phyloP scores from a whole-genome alignment of 768 basidiomycete species.

The Myochromella boudieri region DNA sequence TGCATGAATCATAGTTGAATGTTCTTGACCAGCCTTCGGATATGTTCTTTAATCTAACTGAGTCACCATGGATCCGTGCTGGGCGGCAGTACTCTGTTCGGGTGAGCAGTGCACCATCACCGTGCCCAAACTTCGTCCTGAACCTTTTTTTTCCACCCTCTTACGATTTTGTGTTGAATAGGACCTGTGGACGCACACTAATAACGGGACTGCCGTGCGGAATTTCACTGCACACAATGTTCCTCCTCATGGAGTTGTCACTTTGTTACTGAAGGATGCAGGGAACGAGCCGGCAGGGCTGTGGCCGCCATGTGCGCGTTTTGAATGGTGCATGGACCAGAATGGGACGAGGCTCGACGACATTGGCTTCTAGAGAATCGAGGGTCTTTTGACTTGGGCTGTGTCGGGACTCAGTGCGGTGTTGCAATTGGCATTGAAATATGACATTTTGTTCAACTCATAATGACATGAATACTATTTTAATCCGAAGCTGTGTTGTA shows the following conservation, averaged over 20 bases:
- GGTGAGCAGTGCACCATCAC: constrained; percentile 42
- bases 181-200: constrained; percentile 77
- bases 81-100: constrained; percentile 60
- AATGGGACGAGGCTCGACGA: constrained; percentile 46
- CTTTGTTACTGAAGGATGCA: constrained; percentile 62
- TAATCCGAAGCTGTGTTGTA: not conserved
- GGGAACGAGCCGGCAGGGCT: constrained; percentile 64
- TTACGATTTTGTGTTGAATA: too few species aligned
- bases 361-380: constrained; percentile 10
- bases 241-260: constrained; percentile 72
- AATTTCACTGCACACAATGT: constrained; percentile 55
- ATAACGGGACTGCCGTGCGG: constrained; percentile 65
- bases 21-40: constrained; percentile 50
- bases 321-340: constrained; percentile 60
- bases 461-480: too few species aligned
- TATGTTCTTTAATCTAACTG: constrained; percentile 61
- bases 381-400: not conserved
- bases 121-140: not conserved
- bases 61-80: constrained; percentile 66
- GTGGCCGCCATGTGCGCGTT: constrained; percentile 57
- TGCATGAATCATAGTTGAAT: constrained; percentile 42
- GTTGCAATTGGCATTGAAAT: too few species aligned
- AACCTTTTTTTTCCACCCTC: not conserved
- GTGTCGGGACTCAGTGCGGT: too few species aligned
- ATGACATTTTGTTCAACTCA: too few species aligned